Evolutionary conservation across 441 rosid genomes (phyloP).

Genomic region (Cnidoscolus chayamansa): DNA sequence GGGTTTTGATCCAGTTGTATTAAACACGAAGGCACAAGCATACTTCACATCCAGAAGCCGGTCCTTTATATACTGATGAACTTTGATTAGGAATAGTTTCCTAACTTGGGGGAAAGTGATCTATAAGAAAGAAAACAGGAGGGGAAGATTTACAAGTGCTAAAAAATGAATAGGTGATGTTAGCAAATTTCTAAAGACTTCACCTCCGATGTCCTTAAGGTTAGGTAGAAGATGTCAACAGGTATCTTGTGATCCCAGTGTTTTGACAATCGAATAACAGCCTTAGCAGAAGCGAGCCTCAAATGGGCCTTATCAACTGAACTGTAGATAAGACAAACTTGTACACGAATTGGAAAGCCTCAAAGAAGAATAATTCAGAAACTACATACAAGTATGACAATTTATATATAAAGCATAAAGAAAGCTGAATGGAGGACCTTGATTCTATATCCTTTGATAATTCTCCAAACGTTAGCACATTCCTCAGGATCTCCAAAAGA

Average conservation of each 20-base stretch:
- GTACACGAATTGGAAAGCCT: constrained; percentile 22
- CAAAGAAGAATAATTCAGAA: constrained; percentile 1
- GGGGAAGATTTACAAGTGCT: not conserved
- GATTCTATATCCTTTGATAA: constrained; percentile 71
- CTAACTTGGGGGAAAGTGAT: constrained; percentile 74
- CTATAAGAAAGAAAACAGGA: constrained; percentile 41
- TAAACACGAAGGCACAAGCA: constrained; percentile 79
- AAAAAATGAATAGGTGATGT: constrained; percentile 13
- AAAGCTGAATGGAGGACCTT: constrained; percentile 43
- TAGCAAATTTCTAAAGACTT: constrained; percentile 16
- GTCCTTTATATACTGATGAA: constrained; percentile 91
- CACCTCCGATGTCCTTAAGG: constrained; percentile 77
- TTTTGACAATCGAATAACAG: constrained; percentile 82
- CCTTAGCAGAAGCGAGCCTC: constrained; percentile 95
- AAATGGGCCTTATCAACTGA: constrained; percentile 87
- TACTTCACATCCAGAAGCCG: constrained; percentile 82
- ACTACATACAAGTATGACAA: constrained; percentile 1
- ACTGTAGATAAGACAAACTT: constrained; percentile 43
- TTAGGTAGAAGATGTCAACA: constrained; percentile 70
- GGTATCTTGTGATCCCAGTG: constrained; percentile 95
- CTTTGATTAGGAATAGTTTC: constrained; percentile 74
- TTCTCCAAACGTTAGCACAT: constrained; percentile 75
- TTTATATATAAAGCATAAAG: constrained; percentile 13
- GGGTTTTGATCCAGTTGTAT: constrained; percentile 42
- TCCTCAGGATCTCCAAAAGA: constrained; percentile 66